Conservation (phyloP, 2,329 filamentous ascomycete genomes). For the Daldinia sp. region DNA sequence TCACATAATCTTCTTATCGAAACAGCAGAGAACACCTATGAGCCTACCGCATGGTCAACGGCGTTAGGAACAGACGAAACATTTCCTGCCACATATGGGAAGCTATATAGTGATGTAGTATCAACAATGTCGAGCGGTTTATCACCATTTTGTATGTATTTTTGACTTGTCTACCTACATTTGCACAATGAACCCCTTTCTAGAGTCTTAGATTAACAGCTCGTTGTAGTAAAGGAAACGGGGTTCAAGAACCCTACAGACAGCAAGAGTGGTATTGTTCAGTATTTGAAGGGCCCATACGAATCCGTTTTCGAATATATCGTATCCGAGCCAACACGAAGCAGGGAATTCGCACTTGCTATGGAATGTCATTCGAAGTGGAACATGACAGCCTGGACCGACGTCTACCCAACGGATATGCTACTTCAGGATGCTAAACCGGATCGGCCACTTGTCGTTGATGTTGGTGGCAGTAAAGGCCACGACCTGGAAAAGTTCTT, state of each 20-base stretch:
- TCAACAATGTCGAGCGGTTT: slow-evolving; percentile 45
- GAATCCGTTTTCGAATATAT: slow-evolving; percentile 47
- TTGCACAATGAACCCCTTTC: neutral
- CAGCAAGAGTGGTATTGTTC: slow-evolving; percentile 46
- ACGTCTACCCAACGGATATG: slow-evolving; percentile 47
- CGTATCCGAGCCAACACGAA: slow-evolving; percentile 43
- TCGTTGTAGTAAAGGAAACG: slow-evolving; percentile 41
- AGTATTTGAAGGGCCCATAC: slow-evolving; percentile 43
- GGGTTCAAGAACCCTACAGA: slow-evolving; percentile 49
- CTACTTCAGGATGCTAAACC: slow-evolving; percentile 42
- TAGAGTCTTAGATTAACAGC: neutral
- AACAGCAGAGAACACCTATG: slow-evolving; percentile 47
- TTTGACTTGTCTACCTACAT: neutral
- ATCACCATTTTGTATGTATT: slow-evolving; percentile 41
- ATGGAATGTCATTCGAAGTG: slow-evolving; percentile 52
- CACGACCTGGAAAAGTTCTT: slow-evolving; percentile 50
- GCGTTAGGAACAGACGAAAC: slow-evolving; percentile 44
- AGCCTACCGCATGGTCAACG: slow-evolving; percentile 46
- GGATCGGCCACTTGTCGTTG: slow-evolving; percentile 46
- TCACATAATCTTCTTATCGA: slow-evolving; percentile 49
- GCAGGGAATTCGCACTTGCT: slow-evolving; percentile 47
- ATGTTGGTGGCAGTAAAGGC: slow-evolving; percentile 50
- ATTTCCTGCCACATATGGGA: slow-evolving; percentile 46
- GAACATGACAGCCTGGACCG: slow-evolving; percentile 50
- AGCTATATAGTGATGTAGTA: slow-evolving; percentile 48